These are phyloP conservation scores for Blastocystis sp. DNA, from an alignment of 352 stramenopile species.

Conservation along the genomic window DNA sequence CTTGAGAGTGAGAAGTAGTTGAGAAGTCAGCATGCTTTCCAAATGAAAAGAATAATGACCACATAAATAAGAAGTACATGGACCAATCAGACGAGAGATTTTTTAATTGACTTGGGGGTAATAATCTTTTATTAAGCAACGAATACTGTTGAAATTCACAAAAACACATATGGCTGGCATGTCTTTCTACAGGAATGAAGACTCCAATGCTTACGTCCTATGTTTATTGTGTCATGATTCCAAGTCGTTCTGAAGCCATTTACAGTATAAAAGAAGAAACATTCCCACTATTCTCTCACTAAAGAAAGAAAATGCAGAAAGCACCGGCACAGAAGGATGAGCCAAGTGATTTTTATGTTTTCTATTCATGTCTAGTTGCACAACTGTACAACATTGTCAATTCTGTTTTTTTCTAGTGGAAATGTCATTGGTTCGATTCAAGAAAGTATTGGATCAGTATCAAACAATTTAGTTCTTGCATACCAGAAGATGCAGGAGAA, in stretches of 20 bases:
- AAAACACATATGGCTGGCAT: background rate
- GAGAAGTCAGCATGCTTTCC: background rate
- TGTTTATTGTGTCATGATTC: too few species aligned
- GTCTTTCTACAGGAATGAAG: background rate
- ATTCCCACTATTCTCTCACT: too few species aligned
- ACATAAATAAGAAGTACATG: background rate
- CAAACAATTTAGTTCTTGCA: background rate
- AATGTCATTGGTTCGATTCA: background rate
- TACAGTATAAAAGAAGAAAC: too few species aligned
- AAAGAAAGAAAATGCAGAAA: too few species aligned
- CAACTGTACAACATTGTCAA: background rate
- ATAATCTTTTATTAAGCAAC: background rate
- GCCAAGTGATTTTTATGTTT: background rate
- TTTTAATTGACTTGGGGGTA: background rate
- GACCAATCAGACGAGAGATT: background rate
- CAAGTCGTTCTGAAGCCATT: too few species aligned
- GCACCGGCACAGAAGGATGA: background rate
- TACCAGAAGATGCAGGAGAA: slow-evolving; percentile 12
- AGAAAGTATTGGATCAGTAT: background rate
- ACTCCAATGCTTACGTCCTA: too few species aligned
- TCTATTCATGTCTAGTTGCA: background rate
- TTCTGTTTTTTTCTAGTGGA: background rate
- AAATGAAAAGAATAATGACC: background rate
- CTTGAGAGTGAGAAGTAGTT: background rate
- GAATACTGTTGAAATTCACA: background rate